Evolutionary conservation across 169 alveolate species (phyloP).

Genomic region (Plasmodium blacklocki): DNA sequence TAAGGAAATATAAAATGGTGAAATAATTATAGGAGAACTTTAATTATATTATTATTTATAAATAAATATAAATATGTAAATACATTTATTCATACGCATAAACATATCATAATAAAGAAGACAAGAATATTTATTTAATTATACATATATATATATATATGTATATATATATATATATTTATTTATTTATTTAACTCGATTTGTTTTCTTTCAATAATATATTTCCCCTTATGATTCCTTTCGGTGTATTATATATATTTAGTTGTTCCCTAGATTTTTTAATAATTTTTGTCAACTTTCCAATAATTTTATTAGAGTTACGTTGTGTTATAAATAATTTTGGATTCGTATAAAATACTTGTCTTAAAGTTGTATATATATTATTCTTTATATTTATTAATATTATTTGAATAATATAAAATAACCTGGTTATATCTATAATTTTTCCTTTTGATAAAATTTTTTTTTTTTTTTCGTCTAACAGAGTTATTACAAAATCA

Average conservation of each 20-base stretch:
- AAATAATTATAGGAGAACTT: too few relatives aligned
- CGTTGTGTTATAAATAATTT: slow-evolving; percentile 73
- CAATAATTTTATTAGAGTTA: slow-evolving; percentile 71
- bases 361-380: slow-evolving; percentile 75
- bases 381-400: slow-evolving; percentile 28
- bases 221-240: slow-evolving; percentile 77
- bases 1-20: neutral
- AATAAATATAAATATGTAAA: too few relatives aligned
- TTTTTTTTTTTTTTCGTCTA: slow-evolving; percentile 56
- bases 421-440: slow-evolving; percentile 54
- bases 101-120: too few relatives aligned
- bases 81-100: too few relatives aligned
- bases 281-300: slow-evolving; percentile 74
- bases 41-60: too few relatives aligned
- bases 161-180: neutral
- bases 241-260: slow-evolving; percentile 77
- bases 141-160: neutral
- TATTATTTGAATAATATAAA: slow-evolving; percentile 47
- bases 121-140: neutral
- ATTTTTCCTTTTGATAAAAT: slow-evolving; percentile 37
- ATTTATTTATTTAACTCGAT: slow-evolving; percentile 20
- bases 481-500: slow-evolving; percentile 20
- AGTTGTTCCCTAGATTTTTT: slow-evolving; percentile 76
- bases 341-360: slow-evolving; percentile 78
- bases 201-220: slow-evolving; percentile 51